phyloP scores from a whole-genome alignment of 2,329 filamentous ascomycete species.

The Penicillium sp. region DNA sequence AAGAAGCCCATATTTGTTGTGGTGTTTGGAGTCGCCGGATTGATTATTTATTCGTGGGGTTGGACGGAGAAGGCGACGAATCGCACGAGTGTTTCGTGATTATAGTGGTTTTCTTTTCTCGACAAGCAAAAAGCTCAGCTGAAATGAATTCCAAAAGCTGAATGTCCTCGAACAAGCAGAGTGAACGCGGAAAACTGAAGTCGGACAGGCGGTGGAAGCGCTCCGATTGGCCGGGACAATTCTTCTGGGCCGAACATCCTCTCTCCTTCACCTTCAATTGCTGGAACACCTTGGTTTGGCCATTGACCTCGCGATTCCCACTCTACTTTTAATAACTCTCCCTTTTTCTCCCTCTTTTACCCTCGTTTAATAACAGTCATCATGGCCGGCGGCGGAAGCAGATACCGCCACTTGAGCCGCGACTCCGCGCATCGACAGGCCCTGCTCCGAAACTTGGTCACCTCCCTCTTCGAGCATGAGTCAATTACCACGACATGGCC shows the following conservation, averaged over 20 bases:
- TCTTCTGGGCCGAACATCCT: slow-evolving; percentile 28
- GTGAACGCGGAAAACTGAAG: slow-evolving; percentile 18
- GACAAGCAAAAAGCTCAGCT: neutral
- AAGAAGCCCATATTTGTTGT: slow-evolving; percentile 65
- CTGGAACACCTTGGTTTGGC: neutral
- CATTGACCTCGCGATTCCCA: slow-evolving; percentile 9
- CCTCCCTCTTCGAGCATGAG: slow-evolving; percentile 89
- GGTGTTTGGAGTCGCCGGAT: slow-evolving; percentile 1
- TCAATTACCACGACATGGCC: slow-evolving; percentile 91
- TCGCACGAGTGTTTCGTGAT: neutral
- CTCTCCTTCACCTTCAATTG: slow-evolving; percentile 3
- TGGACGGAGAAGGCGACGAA: neutral
- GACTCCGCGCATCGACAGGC: slow-evolving; percentile 85
- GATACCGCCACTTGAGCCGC: slow-evolving; percentile 86
- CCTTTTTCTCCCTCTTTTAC: neutral
- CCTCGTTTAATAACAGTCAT: slow-evolving; percentile 18
- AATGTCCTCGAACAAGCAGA: neutral
- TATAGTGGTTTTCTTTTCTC: neutral
- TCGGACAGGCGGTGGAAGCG: slow-evolving; percentile 25
- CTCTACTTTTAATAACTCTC: neutral
- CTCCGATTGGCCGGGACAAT: slow-evolving; percentile 42
- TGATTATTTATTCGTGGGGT: neutral
- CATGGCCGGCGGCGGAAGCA: slow-evolving; percentile 85
- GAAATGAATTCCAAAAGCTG: neutral
- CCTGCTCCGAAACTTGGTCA: slow-evolving; percentile 91